Conservation (phyloP, 805 yeast species). For the Monosporozyma yasuniensis region DNA sequence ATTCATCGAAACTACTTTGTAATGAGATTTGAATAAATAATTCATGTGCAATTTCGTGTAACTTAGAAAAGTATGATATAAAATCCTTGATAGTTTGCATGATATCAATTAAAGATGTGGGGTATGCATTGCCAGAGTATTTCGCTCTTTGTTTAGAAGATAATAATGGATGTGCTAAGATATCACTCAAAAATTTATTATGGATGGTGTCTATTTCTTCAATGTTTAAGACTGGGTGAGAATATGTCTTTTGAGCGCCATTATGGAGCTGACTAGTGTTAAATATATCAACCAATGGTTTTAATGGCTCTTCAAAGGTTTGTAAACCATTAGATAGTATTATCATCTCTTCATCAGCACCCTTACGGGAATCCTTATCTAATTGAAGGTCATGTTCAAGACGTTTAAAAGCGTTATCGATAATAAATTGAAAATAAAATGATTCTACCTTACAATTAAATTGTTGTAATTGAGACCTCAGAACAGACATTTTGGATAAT, state of each 20-base stretch:
- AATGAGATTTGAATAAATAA: constrained; percentile 27
- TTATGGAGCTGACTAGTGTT: neutral
- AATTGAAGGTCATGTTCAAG: constrained; percentile 31
- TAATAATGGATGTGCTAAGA: constrained; percentile 20
- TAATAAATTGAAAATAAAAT: constrained; percentile 26
- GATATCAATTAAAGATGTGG: constrained; percentile 35
- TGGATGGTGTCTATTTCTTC: constrained; percentile 41
- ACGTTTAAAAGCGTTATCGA: constrained; percentile 24
- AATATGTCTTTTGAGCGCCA: neutral
- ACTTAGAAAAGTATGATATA: constrained; percentile 31
- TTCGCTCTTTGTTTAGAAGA: constrained; percentile 24
- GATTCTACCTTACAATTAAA: constrained; percentile 28
- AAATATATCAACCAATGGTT: constrained; percentile 23
- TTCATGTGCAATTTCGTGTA: constrained; percentile 31
- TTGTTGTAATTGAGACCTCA: constrained; percentile 30
- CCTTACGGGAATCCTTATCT: constrained; percentile 28
- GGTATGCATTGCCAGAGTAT: constrained; percentile 33
- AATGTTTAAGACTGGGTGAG: constrained; percentile 26
- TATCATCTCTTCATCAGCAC: constrained; percentile 13
- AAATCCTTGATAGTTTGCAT: constrained; percentile 34
- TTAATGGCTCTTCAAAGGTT: constrained; percentile 23
- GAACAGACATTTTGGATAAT: constrained; percentile 22
- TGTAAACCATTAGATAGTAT: constrained; percentile 20
- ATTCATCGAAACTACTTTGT: constrained; percentile 15
- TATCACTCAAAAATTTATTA: constrained; percentile 23